phyloP scores from a whole-genome alignment of 2,329 filamentous ascomycete genomes.

The Aureobasidium melanogenum region DNA sequence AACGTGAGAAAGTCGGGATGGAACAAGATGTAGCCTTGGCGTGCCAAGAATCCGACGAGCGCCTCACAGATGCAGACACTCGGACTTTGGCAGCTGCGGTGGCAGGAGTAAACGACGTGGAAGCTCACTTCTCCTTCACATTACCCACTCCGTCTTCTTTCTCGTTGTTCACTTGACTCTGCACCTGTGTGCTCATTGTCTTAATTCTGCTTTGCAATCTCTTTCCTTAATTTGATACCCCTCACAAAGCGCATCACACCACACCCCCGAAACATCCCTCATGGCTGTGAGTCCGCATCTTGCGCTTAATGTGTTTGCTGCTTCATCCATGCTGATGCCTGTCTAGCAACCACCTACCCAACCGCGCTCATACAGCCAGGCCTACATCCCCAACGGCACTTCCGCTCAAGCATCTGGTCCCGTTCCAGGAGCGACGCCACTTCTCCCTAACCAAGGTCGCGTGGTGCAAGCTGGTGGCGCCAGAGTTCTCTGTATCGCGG shows the following conservation, averaged over 20 bases:
- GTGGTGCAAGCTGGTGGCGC: constrained; percentile 41
- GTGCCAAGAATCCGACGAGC: neutral
- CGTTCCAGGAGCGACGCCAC: constrained; percentile 36
- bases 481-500: constrained; percentile 43
- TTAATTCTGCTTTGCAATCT: neutral
- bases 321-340: neutral
- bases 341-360: constrained; percentile 41
- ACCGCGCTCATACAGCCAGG: constrained; percentile 41
- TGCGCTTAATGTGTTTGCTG: neutral
- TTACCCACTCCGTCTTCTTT: neutral
- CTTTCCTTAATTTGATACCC: constrained; percentile 11
- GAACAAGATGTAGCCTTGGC: neutral
- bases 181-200: constrained; percentile 3
- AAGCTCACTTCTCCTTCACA: constrained; percentile 4
- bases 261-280: neutral
- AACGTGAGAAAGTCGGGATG: neutral
- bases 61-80: neutral
- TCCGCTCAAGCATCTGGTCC: constrained; percentile 24
- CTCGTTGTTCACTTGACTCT: constrained; percentile 2
- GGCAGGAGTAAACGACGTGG: constrained; percentile 10
- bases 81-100: constrained; percentile 3
- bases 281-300: constrained; percentile 13
- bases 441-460: constrained; percentile 45
- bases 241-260: neutral
- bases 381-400: constrained; percentile 40